A percentile compares a stretch with the other conserved stretches of the same genome.
Conservation (phyloP, 2,329 filamentous ascomycete species). For the Moelleriella libera region DNA sequence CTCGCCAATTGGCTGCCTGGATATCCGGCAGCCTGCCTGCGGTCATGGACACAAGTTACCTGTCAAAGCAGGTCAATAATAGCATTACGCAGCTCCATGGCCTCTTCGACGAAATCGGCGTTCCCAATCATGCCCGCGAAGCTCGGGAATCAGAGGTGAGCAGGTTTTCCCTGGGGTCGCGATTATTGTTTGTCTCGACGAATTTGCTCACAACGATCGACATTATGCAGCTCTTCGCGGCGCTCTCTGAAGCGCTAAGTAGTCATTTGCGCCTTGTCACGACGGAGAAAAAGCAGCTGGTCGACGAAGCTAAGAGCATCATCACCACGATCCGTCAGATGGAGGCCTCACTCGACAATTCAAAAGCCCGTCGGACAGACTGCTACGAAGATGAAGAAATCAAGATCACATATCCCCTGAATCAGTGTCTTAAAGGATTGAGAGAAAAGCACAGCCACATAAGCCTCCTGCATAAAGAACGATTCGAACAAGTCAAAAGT, state of each 20-base stretch:
- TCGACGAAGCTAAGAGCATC: conserved; percentile 77
- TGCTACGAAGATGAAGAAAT: conserved; percentile 56
- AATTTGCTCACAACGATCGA: not conserved
- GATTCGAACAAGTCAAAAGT: conserved; percentile 94
- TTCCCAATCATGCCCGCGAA: conserved; percentile 87
- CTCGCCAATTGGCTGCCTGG: not conserved
- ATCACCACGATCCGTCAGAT: conserved; percentile 84
- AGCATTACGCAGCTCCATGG: conserved; percentile 89
- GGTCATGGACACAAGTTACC: conserved; percentile 76
- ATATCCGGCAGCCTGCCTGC: not conserved
- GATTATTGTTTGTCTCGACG: not conserved
- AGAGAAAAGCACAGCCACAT: conserved; percentile 79
- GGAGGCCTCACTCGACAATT: conserved; percentile 77
- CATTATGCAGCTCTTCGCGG: conserved; percentile 60
- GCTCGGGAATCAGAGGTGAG: conserved; percentile 72
- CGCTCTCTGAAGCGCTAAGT: conserved; percentile 81
- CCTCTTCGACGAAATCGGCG: conserved; percentile 93
- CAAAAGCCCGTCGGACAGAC: conserved; percentile 42
- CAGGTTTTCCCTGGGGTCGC: not conserved
- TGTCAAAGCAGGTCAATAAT: conserved; percentile 87
- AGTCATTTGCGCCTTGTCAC: conserved; percentile 79
- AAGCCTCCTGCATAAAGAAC: conserved; percentile 71
- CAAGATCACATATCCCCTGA: conserved; percentile 70
- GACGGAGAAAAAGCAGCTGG: conserved; percentile 76
- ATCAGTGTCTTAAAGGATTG: conserved; percentile 61